Evolutionary conservation across 1,284 basidiomycete genomes (phyloP).

Genomic region (Cutaneotrichosporon sp.): DNA sequence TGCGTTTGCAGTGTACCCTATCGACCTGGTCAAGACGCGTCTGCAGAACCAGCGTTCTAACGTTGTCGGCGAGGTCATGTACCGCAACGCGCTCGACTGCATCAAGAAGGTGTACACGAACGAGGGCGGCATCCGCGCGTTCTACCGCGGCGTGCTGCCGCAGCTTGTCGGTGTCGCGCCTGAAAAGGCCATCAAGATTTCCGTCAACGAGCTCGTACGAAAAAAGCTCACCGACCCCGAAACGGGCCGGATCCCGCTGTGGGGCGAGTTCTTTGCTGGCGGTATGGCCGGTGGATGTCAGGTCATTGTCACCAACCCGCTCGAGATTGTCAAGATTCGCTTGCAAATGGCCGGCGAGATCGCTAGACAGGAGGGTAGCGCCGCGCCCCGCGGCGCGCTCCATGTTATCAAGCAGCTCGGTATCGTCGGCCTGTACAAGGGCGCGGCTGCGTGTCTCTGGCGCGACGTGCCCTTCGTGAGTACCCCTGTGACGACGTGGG

Average conservation of each 20-base stretch:
- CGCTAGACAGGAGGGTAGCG: slow-evolving; percentile 65
- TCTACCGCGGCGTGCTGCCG: slow-evolving; percentile 92
- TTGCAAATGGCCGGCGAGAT: slow-evolving; percentile 87
- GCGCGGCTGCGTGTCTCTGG: slow-evolving; percentile 41
- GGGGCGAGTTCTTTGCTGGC: slow-evolving; percentile 86
- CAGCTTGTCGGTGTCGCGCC: slow-evolving; percentile 96
- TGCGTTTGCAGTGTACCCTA: slow-evolving; percentile 68
- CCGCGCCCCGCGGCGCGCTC: slow-evolving; percentile 72
- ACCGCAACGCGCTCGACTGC: slow-evolving; percentile 92
- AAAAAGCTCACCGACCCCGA: slow-evolving; percentile 81
- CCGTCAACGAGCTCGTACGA: slow-evolving; percentile 90
- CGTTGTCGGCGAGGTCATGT: slow-evolving; percentile 87
- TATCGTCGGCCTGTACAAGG: slow-evolving; percentile 81
- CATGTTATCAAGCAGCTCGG: slow-evolving; percentile 92
- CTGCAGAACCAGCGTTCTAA: slow-evolving; percentile 97
- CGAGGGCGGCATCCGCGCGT: slow-evolving; percentile 83
- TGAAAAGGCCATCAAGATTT: slow-evolving; percentile 71
- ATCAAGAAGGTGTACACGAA: slow-evolving; percentile 89
- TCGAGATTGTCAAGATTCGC: slow-evolving; percentile 82
- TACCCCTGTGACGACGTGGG: background rate
- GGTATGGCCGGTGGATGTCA: slow-evolving; percentile 92
- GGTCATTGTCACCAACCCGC: slow-evolving; percentile 95
- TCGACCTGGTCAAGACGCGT: slow-evolving; percentile 60
- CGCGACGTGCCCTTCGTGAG: slow-evolving; percentile 77
- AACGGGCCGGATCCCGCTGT: slow-evolving; percentile 81